Base-by-base conservation (phyloP, 2,329 filamentous ascomycete species). In the Aureobasidium sp. region DNA sequence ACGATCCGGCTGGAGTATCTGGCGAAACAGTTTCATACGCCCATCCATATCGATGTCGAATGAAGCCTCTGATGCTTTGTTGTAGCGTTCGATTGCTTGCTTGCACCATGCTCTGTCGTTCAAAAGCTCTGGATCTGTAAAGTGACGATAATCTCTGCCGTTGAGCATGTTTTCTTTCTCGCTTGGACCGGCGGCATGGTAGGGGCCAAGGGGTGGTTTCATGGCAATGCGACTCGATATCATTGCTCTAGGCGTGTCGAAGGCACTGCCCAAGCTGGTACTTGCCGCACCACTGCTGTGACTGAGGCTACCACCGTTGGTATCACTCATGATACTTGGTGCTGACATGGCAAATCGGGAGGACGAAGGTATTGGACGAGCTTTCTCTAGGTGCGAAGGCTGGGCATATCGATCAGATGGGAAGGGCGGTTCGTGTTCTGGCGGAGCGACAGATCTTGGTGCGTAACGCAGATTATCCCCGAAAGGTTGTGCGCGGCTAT, bases 141-240 rank as follows among this genome's bases (percentile, higher is more conserved):
- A 92, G 7, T 90, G 89, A 64, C 86, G 87, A 74, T 91, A 97
- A n/a, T 85, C 82, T 44, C 89, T 82, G 14, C 90, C 90, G 36
- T 81, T 81, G 17, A 96, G 78, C 93, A 97, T 97, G 72, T 94
- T 91, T 64, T 95, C 89, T 74, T 94, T 94, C 71, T 96, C 90
- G 1, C 86, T 58, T 63, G 64, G 49, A 62, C 61, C 68, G n/a
- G 60, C 22, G 37, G 31, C 22, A 47, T 39, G 58, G 44, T 61
- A 61, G 5, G 48, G 12, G 5, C 47, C 27, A 3, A 44, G 17
- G 5, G 45, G 57, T 34, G 57, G 25, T 11, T 49, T 52, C 47
- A 52, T 45, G 39, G 48, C 41, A 20, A 47, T 8, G 17, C 47
- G 45, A 22, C 11, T 41, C 15, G 36, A 17, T 2, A 49, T 8